Conservation (phyloP, 352 stramenopile genomes). For the Phytophthora tentaculata region DNA sequence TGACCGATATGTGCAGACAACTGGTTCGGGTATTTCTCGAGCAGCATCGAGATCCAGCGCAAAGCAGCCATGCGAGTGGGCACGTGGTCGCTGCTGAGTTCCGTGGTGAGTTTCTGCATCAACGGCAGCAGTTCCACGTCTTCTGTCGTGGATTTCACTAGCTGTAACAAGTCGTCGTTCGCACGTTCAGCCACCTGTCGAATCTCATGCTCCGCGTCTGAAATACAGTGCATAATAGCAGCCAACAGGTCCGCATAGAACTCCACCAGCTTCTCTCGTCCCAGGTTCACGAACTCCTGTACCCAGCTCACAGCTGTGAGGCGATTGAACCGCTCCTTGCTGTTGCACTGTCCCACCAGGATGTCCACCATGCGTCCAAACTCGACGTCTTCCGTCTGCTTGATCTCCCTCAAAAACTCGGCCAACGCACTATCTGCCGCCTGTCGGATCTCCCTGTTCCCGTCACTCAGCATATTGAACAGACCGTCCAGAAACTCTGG, state of each 20-base stretch:
- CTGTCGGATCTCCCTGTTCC: slow-evolving; percentile 98
- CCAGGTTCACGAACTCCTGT: slow-evolving; percentile 97
- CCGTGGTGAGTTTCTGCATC: slow-evolving; percentile 94
- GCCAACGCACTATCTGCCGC: slow-evolving; percentile 93
- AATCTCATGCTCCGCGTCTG: slow-evolving; percentile 96
- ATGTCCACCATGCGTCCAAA: slow-evolving; percentile 98
- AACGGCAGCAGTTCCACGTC: slow-evolving; percentile 93
- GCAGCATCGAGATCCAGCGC: slow-evolving; percentile 98
- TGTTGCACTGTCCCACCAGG: slow-evolving; percentile 97
- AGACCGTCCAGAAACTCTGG: slow-evolving; percentile 98
- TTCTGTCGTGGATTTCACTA: slow-evolving; percentile 93
- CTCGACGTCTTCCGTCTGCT: slow-evolving; percentile 95
- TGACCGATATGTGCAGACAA: slow-evolving; percentile 93
- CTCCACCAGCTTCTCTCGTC: slow-evolving; percentile 93
- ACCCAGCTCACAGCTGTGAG: slow-evolving; percentile 99
- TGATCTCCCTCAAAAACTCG: slow-evolving; percentile 97
- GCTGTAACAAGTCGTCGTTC: slow-evolving; percentile 95
- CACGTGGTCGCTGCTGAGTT: slow-evolving; percentile 96
- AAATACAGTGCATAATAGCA: slow-evolving; percentile 98
- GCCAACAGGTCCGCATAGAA: slow-evolving; percentile 97
- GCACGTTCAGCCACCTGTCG: slow-evolving; percentile 96
- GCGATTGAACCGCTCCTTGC: slow-evolving; percentile 96
- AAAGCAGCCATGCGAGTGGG: slow-evolving; percentile 95
- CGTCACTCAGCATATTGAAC: slow-evolving; percentile 99
- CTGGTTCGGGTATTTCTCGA: slow-evolving; percentile 96